Evolutionary conservation across 2,329 filamentous ascomycete species (phyloP), one percentile per base, ranked within the genome.

Genomic region (Coniella lustricola): DNA sequence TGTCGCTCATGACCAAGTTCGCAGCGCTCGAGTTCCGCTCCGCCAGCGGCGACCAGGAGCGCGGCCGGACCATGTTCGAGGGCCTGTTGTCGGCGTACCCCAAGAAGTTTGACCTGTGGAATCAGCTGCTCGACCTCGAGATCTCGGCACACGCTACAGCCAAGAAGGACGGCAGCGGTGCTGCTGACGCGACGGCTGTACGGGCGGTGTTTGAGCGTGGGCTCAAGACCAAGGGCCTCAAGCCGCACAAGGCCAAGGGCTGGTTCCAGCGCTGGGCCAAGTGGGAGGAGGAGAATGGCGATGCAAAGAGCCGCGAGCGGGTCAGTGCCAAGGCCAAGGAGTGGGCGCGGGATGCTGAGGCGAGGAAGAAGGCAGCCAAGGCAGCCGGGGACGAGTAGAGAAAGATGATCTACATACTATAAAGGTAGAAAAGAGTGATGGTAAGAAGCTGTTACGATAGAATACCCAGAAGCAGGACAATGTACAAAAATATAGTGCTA

Each of bases 11-110:
- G 48, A 81, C 85, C 59, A 90, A 91, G 57, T 96, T 98, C 63
- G 93, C 87, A 0, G 85, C 87, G 16, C 79, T 98, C 18, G 93
- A 98, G 67, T 98, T 95, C 76, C 85, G 83, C 55, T 91, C 87
- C 10, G 67, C 81, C 7, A 81, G 85, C 59, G 90, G 90, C 47
- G 87, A 94, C 59, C 74, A 89, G 3, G 94, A 98, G 69, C 87
- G 88, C 50, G 93, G 93, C 9, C 85, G 94, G 16, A 98, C 94
- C 21, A 84, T 97, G 62, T 97, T 97, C 59, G 91, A 96, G 66
- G 86, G 85, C 34, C 75, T 98, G 8, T 75, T 98, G 7, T 79
- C 81, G 32, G 84, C 85, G 4, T 95, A 85, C 72, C 88, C 90
- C 39, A 95, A 94, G 73, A 87, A 89, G 64, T 81, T 89, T 51